Evolutionary conservation across 2,329 filamentous ascomycete genomes (phyloP), one percentile per base, ranked within the genome.

Genomic region (Claviceps fusiformis): DNA sequence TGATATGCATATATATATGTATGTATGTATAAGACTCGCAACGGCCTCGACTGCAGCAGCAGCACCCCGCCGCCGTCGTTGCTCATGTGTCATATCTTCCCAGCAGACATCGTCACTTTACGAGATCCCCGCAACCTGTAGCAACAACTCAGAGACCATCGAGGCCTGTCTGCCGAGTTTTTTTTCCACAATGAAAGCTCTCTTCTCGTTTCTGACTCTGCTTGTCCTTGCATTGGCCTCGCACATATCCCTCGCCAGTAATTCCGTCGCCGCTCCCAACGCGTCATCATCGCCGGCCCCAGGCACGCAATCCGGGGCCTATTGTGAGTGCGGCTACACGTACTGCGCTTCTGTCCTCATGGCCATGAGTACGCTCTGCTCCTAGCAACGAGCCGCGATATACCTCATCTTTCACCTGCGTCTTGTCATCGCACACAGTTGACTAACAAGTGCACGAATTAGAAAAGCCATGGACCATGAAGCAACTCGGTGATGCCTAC

Each of bases 321-420:
- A 67, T 53, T 73, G 70, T 59, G 67, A 72, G 56, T 73, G 70
- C 57, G 70, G 70, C 54, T 72, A 71, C 54, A 73, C 70, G 3
- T 73, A 73, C 56, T 73, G 70, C 56, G 68, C 69, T 10, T 63
- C 67, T 1, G 70, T 73, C 13, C 62, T 73, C 24, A 64, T 67
- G 62, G 61, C 54, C 1, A 71, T 71, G 69, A 62, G 69, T 70
- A 62, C 50, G 64, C 59, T 2, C 10, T 31, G 13, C 9, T 46
- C 46, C 46, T 19, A 3, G 29, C 29, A 48, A 33, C 17, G 46
- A n/a, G 39, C 39, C 39, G 39, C 39, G n/a, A 39, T 15, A 39
- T 4, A 15, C 13, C 13, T 13, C 37, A 39, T 39, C 11, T 39
- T 5, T n/a, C 15, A 4, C 19, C 10, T 13, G 24, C n/a, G 27